Percentiles rank a stretch among this genome's conserved stretches.
These are phyloP conservation scores for Tarenaya hassleriana DNA, from an alignment of 345 rosid genomes.

Conservation along the genomic window DNA sequence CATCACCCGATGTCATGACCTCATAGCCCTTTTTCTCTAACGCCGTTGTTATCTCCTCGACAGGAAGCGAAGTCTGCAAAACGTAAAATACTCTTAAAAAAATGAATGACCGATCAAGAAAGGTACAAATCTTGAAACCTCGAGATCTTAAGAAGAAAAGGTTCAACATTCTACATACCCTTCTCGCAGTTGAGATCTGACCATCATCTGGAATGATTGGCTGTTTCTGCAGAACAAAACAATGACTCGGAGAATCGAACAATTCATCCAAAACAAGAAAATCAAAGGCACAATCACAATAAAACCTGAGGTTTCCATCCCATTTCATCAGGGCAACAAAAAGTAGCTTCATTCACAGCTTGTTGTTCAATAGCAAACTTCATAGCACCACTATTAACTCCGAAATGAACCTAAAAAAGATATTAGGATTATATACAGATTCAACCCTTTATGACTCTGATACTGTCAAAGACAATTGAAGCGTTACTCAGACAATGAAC, in stretches of 20 bases:
- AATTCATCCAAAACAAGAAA: not conserved
- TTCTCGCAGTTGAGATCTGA: constrained; percentile 51
- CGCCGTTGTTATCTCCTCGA: constrained; percentile 52
- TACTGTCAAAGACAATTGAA: not conserved
- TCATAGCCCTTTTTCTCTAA: constrained; percentile 65
- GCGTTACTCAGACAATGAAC: constrained; percentile 1
- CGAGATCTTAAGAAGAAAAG: not conserved
- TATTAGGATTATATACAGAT: constrained; percentile 2
- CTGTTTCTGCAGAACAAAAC: constrained; percentile 52
- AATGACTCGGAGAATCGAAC: constrained; percentile 10
- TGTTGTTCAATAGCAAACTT: constrained; percentile 85
- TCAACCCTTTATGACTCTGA: no score
- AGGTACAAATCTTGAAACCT: not conserved
- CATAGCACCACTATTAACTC: constrained; percentile 93
- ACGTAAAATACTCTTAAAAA: constrained; percentile 3
- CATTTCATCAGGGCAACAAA: constrained; percentile 94
- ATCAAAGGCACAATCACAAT: constrained; percentile 14
- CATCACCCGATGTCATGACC: constrained; percentile 77
- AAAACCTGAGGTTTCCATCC: constrained; percentile 98
- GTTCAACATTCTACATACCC: constrained; percentile 40
- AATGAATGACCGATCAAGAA: constrained; percentile 3
- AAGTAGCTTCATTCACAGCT: constrained; percentile 97
- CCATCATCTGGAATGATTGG: constrained; percentile 82
- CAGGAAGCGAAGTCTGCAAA: constrained; percentile 61
- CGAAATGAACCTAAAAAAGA: constrained; percentile 64